Conservation (phyloP, 2,329 filamentous ascomycete genomes). For the Colletotrichum eleusines region DNA sequence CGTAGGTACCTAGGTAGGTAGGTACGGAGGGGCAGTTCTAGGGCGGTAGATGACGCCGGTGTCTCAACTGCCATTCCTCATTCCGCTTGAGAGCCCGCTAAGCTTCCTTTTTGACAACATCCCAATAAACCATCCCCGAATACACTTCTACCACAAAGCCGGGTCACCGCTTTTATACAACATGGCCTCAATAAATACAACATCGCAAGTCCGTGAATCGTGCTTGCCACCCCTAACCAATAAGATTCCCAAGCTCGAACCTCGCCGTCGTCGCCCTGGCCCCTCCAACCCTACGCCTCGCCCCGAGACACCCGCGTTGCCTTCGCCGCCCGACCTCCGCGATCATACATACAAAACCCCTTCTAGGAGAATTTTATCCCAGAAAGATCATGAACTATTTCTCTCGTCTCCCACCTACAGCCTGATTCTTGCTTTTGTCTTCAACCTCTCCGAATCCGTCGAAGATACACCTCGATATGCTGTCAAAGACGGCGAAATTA, state of each 20-base stretch:
- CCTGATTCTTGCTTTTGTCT: conserved; percentile 86
- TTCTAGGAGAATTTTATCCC: conserved; percentile 83
- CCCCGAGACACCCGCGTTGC: conserved; percentile 81
- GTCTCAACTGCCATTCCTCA: background rate
- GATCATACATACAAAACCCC: conserved; percentile 75
- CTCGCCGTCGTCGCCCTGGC: conserved; percentile 67
- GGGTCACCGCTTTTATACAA: background rate
- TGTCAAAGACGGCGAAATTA: conserved; percentile 66
- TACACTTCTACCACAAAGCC: background rate
- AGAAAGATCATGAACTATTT: conserved; percentile 84
- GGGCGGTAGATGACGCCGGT: conserved; percentile 15
- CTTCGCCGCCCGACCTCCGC: conserved; percentile 73
- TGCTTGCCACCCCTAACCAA: conserved; percentile 14
- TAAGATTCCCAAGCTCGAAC: conserved; percentile 74
- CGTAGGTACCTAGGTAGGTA: too few species aligned
- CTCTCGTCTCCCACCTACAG: conserved; percentile 79
- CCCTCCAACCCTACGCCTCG: conserved; percentile 70
- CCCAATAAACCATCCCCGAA: conserved; percentile 2
- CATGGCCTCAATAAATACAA: conserved; percentile 29
- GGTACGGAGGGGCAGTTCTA: background rate
- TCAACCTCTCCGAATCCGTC: conserved; percentile 86
- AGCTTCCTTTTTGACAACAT: background rate
- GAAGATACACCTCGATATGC: conserved; percentile 76
- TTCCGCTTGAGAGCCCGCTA: conserved; percentile 1
- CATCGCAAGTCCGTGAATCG: background rate